Percentiles rank a stretch among this genome's conserved stretches.
phyloP scores from a whole-genome alignment of 352 stramenopile species.

The Phytophthora pistaciae region DNA sequence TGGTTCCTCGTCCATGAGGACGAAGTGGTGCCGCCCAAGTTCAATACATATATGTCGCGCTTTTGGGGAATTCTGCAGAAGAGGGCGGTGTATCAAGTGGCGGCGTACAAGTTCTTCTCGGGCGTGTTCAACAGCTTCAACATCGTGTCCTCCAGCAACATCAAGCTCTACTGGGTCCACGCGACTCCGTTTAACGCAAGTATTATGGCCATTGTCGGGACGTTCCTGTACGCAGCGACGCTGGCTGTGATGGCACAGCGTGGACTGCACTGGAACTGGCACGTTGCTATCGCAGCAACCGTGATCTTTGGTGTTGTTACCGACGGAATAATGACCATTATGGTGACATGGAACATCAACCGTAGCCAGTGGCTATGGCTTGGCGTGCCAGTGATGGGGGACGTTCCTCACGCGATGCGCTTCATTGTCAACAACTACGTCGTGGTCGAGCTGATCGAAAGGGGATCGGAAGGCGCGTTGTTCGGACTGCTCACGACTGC shows the following conservation, averaged over 20 bases:
- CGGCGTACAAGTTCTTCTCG: conserved; percentile 62
- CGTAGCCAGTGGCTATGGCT: conserved; percentile 76
- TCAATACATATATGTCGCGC: conserved; percentile 42
- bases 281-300: conserved; percentile 33
- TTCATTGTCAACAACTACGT: conserved; percentile 72
- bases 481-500: conserved; percentile 63
- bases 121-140: too few relatives aligned
- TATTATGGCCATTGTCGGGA: conserved; percentile 60
- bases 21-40: conserved; percentile 30
- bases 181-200: conserved; percentile 72
- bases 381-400: conserved; percentile 55
- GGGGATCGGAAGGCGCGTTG: conserved; percentile 59
- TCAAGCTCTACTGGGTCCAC: too few relatives aligned
- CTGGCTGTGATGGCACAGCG: conserved; percentile 54
- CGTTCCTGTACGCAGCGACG: conserved; percentile 54
- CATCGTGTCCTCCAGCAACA: too few relatives aligned
- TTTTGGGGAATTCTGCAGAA: conserved; percentile 72
- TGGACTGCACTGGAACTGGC: conserved; percentile 70
- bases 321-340: conserved; percentile 61
- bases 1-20: conserved; percentile 43
- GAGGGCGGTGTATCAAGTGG: conserved; percentile 67
- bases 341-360: conserved; percentile 57
- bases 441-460: conserved; percentile 64
- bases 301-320: conserved; percentile 35
- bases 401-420: conserved; percentile 54